A percentile compares a stretch with the other conserved stretches of the same genome.
Conservation (phyloP, 495 filamentous ascomycete genomes). For the Endocarpon pusillum region DNA sequence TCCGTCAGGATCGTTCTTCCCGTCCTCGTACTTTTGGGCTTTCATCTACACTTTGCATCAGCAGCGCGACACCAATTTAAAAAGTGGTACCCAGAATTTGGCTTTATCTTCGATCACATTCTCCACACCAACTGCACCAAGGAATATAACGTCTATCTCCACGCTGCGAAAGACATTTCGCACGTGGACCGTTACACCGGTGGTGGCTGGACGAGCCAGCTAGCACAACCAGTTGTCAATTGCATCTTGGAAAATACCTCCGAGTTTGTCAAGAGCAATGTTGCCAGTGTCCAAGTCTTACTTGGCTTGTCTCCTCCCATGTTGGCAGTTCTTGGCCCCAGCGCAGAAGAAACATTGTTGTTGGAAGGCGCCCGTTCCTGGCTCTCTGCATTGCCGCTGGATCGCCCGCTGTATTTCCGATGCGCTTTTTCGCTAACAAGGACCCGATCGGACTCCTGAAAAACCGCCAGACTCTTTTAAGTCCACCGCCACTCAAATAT, state of each 20-base stretch:
- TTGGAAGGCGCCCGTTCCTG: conserved; percentile 11
- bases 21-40: neutral
- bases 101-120: neutral
- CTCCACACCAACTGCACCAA: neutral
- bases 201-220: neutral
- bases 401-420: conserved; percentile 8
- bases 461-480: neutral
- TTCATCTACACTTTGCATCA: neutral
- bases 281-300: conserved; percentile 11
- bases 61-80: neutral
- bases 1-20: neutral
- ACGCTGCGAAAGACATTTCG: neutral
- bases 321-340: conserved; percentile 10
- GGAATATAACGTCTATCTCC: neutral
- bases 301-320: conserved; percentile 11
- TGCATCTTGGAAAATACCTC: conserved; percentile 10
- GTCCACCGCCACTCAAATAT: neutral
- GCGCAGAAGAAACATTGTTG: conserved; percentile 8
- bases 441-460: conserved; percentile 2
- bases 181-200: neutral
- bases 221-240: conserved; percentile 7
- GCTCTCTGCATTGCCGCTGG: conserved; percentile 9
- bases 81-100: neutral
- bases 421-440: conserved; percentile 10
- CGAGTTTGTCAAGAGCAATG: conserved; percentile 12